These are phyloP conservation scores for Tolypocladium tundrense DNA, from an alignment of 2,329 filamentous ascomycete genomes.

Conservation along the genomic window DNA sequence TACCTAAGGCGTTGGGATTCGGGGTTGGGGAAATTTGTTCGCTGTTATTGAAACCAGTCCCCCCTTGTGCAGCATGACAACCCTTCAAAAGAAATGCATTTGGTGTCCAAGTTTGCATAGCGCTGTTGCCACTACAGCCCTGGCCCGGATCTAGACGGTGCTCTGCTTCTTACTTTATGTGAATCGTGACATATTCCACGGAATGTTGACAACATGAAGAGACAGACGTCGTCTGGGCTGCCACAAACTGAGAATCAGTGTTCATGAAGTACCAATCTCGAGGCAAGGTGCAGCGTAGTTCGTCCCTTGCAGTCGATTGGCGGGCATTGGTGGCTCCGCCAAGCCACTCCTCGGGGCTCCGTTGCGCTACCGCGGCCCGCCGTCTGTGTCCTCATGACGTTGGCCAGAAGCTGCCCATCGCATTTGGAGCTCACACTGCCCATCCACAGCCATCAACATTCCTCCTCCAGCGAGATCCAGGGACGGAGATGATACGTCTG, in stretches of 20 bases:
- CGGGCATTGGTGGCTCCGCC: background rate
- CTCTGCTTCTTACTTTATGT: too few relatives aligned
- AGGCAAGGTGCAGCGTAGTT: background rate
- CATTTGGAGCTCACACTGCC: background rate
- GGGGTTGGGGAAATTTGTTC: background rate
- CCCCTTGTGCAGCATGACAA: too few relatives aligned
- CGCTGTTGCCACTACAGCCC: too few relatives aligned
- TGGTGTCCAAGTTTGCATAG: background rate
- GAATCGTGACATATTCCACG: too few relatives aligned
- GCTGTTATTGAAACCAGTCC: background rate
- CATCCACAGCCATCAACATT: background rate
- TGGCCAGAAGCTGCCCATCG: background rate
- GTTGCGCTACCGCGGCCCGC: background rate
- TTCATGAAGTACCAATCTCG: too few relatives aligned
- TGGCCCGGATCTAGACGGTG: too few relatives aligned
- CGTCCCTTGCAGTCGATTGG: background rate
- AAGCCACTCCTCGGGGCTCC: background rate
- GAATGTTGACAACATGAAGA: too few relatives aligned
- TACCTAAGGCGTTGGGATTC: background rate
- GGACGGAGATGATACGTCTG: conserved; percentile 20
- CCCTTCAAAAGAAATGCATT: background rate
- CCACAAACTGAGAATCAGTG: too few relatives aligned
- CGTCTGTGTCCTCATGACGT: conserved; percentile 3
- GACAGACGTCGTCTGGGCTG: too few relatives aligned
- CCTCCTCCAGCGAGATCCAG: conserved; percentile 3